Evolutionary conservation across 2,329 filamentous ascomycete genomes (phyloP).

Genomic region (Arthrobotrys pseudoclavata): DNA sequence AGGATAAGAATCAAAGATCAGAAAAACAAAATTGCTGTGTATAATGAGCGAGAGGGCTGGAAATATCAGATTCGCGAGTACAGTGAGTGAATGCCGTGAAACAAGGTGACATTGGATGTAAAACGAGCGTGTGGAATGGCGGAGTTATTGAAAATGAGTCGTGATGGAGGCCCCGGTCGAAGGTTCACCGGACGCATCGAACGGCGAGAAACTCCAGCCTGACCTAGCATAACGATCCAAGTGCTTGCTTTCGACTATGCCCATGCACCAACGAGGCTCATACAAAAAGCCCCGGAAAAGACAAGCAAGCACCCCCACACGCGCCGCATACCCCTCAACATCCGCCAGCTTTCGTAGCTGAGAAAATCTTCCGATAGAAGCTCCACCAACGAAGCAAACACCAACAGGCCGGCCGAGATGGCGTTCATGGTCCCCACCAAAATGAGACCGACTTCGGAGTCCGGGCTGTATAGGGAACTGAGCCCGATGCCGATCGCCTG

Average conservation of each 20-base stretch:
- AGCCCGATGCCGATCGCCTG: constrained; percentile 84
- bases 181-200: too few species aligned
- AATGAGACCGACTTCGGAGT: constrained; percentile 79
- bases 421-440: constrained; percentile 91
- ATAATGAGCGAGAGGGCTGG: too few species aligned
- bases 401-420: constrained; percentile 81
- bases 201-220: too few species aligned
- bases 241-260: constrained; percentile 68
- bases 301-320: constrained; percentile 75
- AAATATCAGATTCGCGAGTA: too few species aligned
- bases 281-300: constrained; percentile 74
- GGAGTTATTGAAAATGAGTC: too few species aligned
- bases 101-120: too few species aligned
- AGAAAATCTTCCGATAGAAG: constrained; percentile 87
- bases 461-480: constrained; percentile 83
- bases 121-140: too few species aligned
- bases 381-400: constrained; percentile 87
- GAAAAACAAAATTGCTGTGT: too few species aligned
- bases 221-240: too few species aligned
- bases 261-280: constrained; percentile 80
- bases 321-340: constrained; percentile 73
- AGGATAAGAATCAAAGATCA: too few species aligned
- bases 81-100: too few species aligned
- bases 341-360: constrained; percentile 79
- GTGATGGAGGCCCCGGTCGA: too few species aligned